phyloP scores from a whole-genome alignment of 768 basidiomycete genomes.

The Tricholoma terreum region DNA sequence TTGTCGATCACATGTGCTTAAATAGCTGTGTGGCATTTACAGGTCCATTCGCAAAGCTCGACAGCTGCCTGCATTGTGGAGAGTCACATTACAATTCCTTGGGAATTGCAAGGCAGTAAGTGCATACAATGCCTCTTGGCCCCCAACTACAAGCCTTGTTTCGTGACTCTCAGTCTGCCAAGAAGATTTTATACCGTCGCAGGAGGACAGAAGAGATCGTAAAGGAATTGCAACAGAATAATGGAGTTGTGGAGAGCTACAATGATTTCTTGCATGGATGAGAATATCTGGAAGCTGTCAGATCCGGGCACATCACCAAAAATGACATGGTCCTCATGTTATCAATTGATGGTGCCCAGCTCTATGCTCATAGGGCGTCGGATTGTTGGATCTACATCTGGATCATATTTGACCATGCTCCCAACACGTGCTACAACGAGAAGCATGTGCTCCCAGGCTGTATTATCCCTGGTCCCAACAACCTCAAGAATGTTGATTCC shows the following conservation, averaged over 20 bases:
- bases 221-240: background rate
- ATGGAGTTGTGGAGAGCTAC: background rate
- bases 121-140: slow-evolving; percentile 22
- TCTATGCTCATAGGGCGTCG: background rate
- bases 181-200: slow-evolving; percentile 6
- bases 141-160: slow-evolving; percentile 22
- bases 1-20: slow-evolving; percentile 23
- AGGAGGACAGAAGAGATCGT: background rate
- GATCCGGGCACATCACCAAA: background rate
- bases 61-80: slow-evolving; percentile 12
- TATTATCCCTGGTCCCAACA: slow-evolving; percentile 3
- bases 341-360: slow-evolving; percentile 4
- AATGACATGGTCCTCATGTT: slow-evolving; percentile 3
- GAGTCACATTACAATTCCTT: slow-evolving; percentile 14
- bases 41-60: slow-evolving; percentile 14
- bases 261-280: slow-evolving; percentile 3
- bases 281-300: background rate
- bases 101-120: slow-evolving; percentile 7
- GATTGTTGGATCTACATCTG: slow-evolving; percentile 3
- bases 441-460: background rate
- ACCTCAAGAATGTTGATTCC: background rate
- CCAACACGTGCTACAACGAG: background rate
- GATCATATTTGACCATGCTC: background rate
- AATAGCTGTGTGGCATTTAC: slow-evolving; percentile 23
- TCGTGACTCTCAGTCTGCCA: slow-evolving; percentile 7